These are phyloP conservation scores for Pichia pseudocactophila DNA, from an alignment of 805 yeast genomes.

Conservation along the genomic window DNA sequence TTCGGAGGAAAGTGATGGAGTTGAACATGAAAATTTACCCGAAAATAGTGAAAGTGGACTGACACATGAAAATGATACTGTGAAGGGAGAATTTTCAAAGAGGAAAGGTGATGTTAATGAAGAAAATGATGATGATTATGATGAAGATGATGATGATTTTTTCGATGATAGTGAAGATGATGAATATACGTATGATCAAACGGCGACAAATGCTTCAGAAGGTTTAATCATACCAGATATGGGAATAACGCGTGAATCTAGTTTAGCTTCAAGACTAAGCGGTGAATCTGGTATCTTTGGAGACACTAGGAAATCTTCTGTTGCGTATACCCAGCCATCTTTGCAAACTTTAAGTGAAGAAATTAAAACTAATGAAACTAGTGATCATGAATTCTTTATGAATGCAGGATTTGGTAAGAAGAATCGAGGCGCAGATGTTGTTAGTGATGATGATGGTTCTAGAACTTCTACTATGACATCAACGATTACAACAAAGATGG, in stretches of 20 bases:
- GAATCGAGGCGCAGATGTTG: background rate
- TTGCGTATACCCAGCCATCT: constrained; percentile 1
- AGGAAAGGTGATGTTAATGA: background rate
- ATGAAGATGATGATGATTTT: constrained; percentile 1
- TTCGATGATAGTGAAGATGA: constrained; percentile 4
- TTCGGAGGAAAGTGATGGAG: background rate
- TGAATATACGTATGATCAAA: constrained; percentile 1
- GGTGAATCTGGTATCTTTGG: constrained; percentile 12
- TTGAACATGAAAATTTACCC: no score
- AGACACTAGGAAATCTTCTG: constrained; percentile 1
- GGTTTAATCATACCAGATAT: constrained; percentile 10
- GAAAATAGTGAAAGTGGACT: background rate
- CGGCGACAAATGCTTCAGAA: background rate
- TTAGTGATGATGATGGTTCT: background rate
- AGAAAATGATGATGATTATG: background rate
- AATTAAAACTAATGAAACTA: constrained; percentile 1
- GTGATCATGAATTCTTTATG: background rate
- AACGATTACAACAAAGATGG: background rate
- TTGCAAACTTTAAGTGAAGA: constrained; percentile 6
- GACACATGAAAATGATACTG: background rate
- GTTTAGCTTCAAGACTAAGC: constrained; percentile 11
- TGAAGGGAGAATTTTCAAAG: background rate
- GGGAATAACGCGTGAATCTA: constrained; percentile 11
- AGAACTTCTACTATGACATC: constrained; percentile 6
- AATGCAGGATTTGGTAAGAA: background rate